Conservation (phyloP, 2,329 filamentous ascomycete genomes). For the Alternaria atra region DNA sequence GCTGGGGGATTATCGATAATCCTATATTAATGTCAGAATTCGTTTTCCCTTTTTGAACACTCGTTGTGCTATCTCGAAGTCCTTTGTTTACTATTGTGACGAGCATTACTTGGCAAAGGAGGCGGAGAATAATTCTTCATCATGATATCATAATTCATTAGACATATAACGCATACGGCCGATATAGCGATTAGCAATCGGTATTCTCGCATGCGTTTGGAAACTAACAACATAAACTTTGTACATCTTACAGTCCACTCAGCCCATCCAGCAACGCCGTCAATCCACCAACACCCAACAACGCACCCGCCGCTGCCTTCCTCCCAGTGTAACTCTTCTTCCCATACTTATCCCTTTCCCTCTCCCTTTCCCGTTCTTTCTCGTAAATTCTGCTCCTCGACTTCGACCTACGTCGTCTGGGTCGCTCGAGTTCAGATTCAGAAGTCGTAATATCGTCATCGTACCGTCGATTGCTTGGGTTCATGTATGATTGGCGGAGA, state of each 20-base stretch:
- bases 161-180: not conserved
- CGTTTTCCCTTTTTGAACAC: not conserved
- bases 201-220: no score
- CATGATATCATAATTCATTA: not conserved
- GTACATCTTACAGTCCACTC: slow-evolving; percentile 27
- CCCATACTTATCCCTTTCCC: slow-evolving; percentile 8
- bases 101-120: not conserved
- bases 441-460: slow-evolving; percentile 33
- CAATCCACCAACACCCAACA: slow-evolving; percentile 50
- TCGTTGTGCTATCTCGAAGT: not conserved
- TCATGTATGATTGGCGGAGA: slow-evolving; percentile 23
- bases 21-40: not conserved
- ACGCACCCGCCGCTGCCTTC: slow-evolving; percentile 42
- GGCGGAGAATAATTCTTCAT: not conserved
- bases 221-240: not conserved
- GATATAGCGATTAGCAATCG: not conserved
- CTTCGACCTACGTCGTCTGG: slow-evolving; percentile 26
- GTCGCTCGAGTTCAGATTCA: slow-evolving; percentile 35
- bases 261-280: slow-evolving; percentile 50
- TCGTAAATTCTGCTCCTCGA: slow-evolving; percentile 17
- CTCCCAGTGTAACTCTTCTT: slow-evolving; percentile 37
- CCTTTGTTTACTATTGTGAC: not conserved
- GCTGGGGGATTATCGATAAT: not conserved
- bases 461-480: slow-evolving; percentile 15
- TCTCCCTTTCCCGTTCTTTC: slow-evolving; percentile 12